Evolutionary conservation across 2,329 filamentous ascomycete species (phyloP).

Genomic region (Phaeosphaeriaceae sp.): DNA sequence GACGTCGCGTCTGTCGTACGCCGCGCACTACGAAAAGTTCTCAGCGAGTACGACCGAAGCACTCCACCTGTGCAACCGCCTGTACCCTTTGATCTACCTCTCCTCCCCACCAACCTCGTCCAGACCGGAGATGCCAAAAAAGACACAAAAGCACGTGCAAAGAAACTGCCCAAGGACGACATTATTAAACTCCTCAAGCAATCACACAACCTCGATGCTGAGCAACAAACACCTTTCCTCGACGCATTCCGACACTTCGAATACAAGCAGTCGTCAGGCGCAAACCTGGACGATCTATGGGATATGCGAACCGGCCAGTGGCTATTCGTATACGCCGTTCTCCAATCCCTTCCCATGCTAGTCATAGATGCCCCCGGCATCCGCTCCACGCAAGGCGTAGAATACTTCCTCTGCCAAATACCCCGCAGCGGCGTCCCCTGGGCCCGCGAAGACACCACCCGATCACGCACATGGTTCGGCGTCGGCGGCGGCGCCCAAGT

Average conservation of each 20-base stretch:
- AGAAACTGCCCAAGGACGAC: conserved; percentile 79
- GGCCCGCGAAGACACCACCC: conserved; percentile 65
- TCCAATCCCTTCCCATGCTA: conserved; percentile 79
- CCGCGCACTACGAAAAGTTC: conserved; percentile 75
- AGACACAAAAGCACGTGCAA: conserved; percentile 72
- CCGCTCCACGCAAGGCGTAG: conserved; percentile 71
- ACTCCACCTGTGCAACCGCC: conserved; percentile 89
- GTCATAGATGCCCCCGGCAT: conserved; percentile 77
- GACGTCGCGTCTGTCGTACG: conserved; percentile 64
- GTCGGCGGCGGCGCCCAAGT: conserved; percentile 70
- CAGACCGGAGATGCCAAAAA: conserved; percentile 73
- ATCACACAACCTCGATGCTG: conserved; percentile 79
- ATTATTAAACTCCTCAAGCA: conserved; percentile 77
- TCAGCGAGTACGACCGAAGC: conserved; percentile 88
- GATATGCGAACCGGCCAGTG: conserved; percentile 78
- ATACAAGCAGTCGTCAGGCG: conserved; percentile 68
- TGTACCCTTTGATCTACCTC: conserved; percentile 86
- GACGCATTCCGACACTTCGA: conserved; percentile 75
- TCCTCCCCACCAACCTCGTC: conserved; percentile 73
- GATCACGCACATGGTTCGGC: conserved; percentile 73
- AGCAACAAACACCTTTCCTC: conserved; percentile 67
- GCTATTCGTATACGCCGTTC: conserved; percentile 79
- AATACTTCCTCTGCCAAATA: conserved; percentile 82
- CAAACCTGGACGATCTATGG: conserved; percentile 68
- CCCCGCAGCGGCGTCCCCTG: conserved; percentile 76